Percentiles rank a stretch among this genome's conserved stretches.
Evolutionary conservation across 2,329 filamentous ascomycete genomes (phyloP).

Genomic region (Blastomyces parvus): DNA sequence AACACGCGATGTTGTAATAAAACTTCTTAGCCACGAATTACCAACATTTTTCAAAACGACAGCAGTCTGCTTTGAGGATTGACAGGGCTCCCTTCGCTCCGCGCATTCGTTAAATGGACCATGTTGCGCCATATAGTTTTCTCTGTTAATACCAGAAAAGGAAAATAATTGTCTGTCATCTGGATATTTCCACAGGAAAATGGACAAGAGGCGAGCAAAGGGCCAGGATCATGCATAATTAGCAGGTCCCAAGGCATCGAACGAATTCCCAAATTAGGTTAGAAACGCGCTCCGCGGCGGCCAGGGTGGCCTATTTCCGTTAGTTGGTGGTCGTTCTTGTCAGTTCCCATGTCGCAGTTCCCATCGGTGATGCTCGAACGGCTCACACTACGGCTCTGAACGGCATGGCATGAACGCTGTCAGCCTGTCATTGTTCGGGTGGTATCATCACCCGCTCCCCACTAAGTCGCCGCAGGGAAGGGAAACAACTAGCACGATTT

Average conservation of each 20-base stretch:
- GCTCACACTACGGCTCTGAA: background rate
- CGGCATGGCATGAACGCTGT: background rate
- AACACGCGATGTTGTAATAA: background rate
- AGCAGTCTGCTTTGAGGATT: background rate
- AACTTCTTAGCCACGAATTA: too few species aligned
- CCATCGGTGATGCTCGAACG: background rate
- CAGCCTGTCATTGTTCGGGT: background rate
- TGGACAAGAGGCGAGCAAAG: background rate
- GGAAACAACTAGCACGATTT: background rate
- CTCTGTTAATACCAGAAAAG: background rate
- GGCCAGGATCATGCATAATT: background rate
- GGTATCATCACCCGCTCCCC: constrained; percentile 7
- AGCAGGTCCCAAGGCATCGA: background rate
- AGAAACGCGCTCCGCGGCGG: too few species aligned
- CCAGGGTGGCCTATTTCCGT: background rate
- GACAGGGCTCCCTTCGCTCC: background rate
- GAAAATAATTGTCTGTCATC: background rate
- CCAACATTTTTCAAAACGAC: background rate
- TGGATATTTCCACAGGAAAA: background rate
- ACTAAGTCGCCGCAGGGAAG: background rate
- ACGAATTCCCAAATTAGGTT: background rate
- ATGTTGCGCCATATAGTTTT: background rate
- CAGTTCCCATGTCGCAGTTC: background rate
- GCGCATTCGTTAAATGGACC: background rate
- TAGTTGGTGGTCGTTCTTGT: background rate